phyloP scores from a whole-genome alignment of 2,329 filamentous ascomycete species.

The Aspergillus flavus region DNA sequence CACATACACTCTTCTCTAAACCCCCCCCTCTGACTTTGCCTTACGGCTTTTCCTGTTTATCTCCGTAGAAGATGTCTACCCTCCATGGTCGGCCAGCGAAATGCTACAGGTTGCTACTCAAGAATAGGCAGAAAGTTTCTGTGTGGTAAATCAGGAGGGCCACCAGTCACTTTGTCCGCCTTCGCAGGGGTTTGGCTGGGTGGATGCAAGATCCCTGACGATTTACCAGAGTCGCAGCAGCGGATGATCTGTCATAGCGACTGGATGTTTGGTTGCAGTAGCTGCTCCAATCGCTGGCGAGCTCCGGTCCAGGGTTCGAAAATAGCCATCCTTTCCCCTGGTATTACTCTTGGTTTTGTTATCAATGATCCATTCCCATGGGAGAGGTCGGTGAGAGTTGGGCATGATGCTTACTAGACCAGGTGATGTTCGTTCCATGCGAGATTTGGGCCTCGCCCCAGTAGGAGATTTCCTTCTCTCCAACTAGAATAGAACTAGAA shows the following conservation, averaged over 20 bases:
- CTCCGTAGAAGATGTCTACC: background rate
- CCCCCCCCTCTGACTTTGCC: background rate
- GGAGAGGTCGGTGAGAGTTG: background rate
- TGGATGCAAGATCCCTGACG: slow-evolving; percentile 13
- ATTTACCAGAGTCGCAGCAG: slow-evolving; percentile 15
- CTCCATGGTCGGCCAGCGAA: background rate
- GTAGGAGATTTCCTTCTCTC: background rate
- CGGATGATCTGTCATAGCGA: slow-evolving; percentile 17
- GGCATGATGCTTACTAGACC: slow-evolving; percentile 12
- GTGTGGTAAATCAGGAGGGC: slow-evolving; percentile 24
- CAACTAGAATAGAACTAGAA: slow-evolving; percentile 4
- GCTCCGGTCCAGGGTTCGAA: slow-evolving; percentile 5
- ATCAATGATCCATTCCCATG: background rate
- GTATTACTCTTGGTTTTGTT: background rate
- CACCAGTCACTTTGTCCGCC: slow-evolving; percentile 5
- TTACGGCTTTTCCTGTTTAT: background rate
- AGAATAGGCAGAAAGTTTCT: slow-evolving; percentile 5
- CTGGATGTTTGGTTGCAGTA: background rate
- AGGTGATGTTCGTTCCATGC: slow-evolving; percentile 25
- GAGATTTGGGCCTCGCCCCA: slow-evolving; percentile 5
- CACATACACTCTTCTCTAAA: background rate
- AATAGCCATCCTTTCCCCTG: background rate
- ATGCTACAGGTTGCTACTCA: background rate
- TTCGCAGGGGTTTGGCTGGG: slow-evolving; percentile 4
- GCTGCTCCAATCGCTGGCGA: slow-evolving; percentile 2